Evolutionary conservation across 257 asterid species (phyloP).

Genomic region (Nicotiana undulata): DNA sequence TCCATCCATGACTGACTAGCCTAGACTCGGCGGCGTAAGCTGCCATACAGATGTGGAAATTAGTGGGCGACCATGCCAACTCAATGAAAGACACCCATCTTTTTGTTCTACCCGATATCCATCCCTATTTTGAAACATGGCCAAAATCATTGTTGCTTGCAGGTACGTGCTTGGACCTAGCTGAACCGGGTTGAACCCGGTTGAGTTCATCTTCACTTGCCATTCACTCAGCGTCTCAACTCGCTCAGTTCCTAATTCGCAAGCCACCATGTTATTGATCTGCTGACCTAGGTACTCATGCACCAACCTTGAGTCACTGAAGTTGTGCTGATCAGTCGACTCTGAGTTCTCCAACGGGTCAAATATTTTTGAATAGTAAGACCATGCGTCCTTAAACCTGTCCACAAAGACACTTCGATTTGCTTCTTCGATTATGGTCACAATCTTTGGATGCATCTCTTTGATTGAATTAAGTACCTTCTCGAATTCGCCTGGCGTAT

Average conservation of each 20-base stretch:
- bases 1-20: no score
- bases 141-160: constrained; percentile 11
- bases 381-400: constrained; percentile 7
- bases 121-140: neutral
- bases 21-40: neutral
- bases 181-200: constrained; percentile 9
- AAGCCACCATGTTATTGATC: constrained; percentile 7
- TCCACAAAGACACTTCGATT: neutral
- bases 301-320: neutral
- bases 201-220: constrained; percentile 1
- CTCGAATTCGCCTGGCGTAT: neutral
- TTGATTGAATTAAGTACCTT: neutral
- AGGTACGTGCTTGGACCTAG: neutral
- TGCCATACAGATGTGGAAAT: constrained; percentile 17
- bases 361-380: constrained; percentile 9
- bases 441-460: neutral
- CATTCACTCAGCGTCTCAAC: constrained; percentile 6
- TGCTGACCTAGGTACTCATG: constrained; percentile 3
- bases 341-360: constrained; percentile 3
- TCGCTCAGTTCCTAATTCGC: neutral
- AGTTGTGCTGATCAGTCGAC: neutral
- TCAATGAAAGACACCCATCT: constrained; percentile 6
- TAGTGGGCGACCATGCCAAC: constrained; percentile 10
- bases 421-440: neutral
- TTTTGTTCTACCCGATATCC: constrained; percentile 7